phyloP scores from a whole-genome alignment of 2,329 filamentous ascomycete genomes.

The Neodidymelliopsis sp. region DNA sequence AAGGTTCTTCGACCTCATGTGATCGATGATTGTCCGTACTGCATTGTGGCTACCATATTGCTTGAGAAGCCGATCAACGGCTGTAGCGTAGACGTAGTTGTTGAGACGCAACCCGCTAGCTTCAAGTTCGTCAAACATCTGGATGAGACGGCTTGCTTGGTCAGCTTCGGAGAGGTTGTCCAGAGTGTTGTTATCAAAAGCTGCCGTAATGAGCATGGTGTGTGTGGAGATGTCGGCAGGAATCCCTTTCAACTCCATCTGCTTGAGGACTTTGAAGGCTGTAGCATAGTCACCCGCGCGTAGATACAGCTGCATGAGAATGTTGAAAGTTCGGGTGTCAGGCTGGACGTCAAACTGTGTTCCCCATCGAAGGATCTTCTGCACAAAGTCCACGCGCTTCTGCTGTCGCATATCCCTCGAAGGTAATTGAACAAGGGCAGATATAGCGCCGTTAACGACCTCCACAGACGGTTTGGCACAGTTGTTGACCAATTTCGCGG shows the following conservation, averaged over 20 bases:
- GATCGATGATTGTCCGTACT: slow-evolving; percentile 66
- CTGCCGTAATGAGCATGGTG: slow-evolving; percentile 71
- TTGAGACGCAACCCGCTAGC: slow-evolving; percentile 66
- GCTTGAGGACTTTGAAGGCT: slow-evolving; percentile 61
- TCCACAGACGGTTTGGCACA: slow-evolving; percentile 68
- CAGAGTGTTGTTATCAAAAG: slow-evolving; percentile 60
- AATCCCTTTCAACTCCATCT: slow-evolving; percentile 66
- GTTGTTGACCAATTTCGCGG: slow-evolving; percentile 40
- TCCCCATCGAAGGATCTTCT: slow-evolving; percentile 53
- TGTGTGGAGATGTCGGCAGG: slow-evolving; percentile 73
- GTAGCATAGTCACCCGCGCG: slow-evolving; percentile 57
- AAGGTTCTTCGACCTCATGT: slow-evolving; percentile 65
- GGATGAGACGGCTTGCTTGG: slow-evolving; percentile 61
- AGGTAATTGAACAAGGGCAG: slow-evolving; percentile 61
- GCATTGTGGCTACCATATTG: slow-evolving; percentile 56
- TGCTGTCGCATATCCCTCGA: slow-evolving; percentile 50
- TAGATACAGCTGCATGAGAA: slow-evolving; percentile 69
- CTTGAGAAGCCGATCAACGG: slow-evolving; percentile 70
- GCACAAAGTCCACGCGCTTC: slow-evolving; percentile 47
- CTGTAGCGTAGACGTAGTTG: slow-evolving; percentile 70
- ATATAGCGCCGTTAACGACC: slow-evolving; percentile 74
- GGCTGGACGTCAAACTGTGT: slow-evolving; percentile 55
- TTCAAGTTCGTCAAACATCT: slow-evolving; percentile 64
- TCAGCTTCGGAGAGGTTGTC: slow-evolving; percentile 54
- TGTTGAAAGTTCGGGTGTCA: slow-evolving; percentile 67